Evolutionary conservation across 805 yeast genomes (phyloP), one percentile per base, ranked within the genome.

Genomic region (Lipomyces yamadae): DNA sequence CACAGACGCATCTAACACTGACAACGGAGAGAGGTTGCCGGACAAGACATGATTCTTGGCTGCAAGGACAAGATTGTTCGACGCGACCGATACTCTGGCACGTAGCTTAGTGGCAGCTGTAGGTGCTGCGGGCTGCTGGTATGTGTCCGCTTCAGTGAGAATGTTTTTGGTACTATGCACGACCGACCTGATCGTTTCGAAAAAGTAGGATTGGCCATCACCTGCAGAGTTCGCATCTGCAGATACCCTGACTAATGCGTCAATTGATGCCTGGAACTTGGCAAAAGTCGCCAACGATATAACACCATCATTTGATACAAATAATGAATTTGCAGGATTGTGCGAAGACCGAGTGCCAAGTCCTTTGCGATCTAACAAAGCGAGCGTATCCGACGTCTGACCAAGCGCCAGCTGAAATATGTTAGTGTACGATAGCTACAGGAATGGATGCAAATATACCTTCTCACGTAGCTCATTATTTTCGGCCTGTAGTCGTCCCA

Each of bases 101-200:
- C 50, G 62, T 35, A 55, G 29, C 39, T 60, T 63, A 18, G 62
- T 8, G 42, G 54, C 24, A 10, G 56, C 54, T 4, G 55, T 37
- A 10, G 62, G 62, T 7, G 33, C 37, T 18, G n/a, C 60, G 8
- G 32, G 45, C 24, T 18, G 48, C 18, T 61, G 58, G 35, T 8
- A 54, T 29, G 53, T 56, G 57, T 59, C 62, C 7, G 70, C 48
- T 13, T 62, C 70, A 11, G 64, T 56, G 8, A 61, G 18, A 8
- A 80, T 70, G 15, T 64, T 58, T 5, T 77, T 72, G 15, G 81
- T 72, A 6, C 79, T 72, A 24, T 74, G 67, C 2, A 80, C 75
- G 2, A 80, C 74, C 13, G 69, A 56, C 64, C 79, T 81, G 45
- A 80, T 73, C 29, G 73, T 55, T 4, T 74, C 75, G 37, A 79